Evolutionary conservation across 106 monocot species (phyloP).

Genomic region (Dendrobium catenatum): DNA sequence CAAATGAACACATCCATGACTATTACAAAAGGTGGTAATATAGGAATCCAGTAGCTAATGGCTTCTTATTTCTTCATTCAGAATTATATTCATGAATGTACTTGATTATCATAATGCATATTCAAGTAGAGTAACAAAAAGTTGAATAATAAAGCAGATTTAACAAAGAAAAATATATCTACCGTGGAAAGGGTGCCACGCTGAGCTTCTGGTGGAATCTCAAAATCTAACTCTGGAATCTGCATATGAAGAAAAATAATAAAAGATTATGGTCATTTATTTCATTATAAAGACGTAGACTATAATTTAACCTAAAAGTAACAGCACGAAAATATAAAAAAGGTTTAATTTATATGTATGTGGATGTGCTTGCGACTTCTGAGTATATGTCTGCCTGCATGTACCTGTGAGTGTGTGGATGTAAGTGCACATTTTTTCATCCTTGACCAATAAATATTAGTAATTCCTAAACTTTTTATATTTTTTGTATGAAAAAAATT

Average conservation of each 20-base stretch:
- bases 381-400: neutral
- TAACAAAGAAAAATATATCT: constrained; percentile 14
- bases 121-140: neutral
- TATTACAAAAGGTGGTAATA: neutral
- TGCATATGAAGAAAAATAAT: constrained; percentile 18
- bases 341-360: neutral
- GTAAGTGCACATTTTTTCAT: neutral
- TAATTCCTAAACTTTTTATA: neutral
- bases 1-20: neutral
- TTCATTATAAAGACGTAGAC: neutral
- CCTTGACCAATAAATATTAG: neutral
- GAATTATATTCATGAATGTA: neutral
- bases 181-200: constrained; percentile 92
- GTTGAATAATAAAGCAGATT: neutral
- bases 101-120: neutral
- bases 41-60: neutral
- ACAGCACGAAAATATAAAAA: neutral
- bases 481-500: neutral
- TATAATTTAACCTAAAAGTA: neutral
- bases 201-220: constrained; percentile 97
- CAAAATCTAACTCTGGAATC: constrained; percentile 98
- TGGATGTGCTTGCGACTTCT: neutral
- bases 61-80: neutral
- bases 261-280: neutral
- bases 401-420: neutral